A percentile compares a stretch with the other conserved stretches of the same genome.
Conservation (phyloP, 83 land plant species). For the Thuja plicata region DNA sequence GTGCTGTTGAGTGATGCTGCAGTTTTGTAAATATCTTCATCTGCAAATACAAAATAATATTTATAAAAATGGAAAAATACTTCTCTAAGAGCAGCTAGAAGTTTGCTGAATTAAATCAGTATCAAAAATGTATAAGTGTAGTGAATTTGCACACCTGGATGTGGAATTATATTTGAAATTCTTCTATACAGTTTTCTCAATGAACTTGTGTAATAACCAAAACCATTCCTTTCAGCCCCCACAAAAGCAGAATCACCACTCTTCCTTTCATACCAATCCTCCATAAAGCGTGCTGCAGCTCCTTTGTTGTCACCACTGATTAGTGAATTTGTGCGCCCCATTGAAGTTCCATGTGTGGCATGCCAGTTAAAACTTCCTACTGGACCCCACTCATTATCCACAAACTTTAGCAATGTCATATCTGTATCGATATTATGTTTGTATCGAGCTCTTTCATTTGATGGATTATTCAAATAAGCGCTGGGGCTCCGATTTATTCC, state of each 20-base stretch:
- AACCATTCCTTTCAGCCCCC: constrained; percentile 10
- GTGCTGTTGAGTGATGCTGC: constrained; percentile 49
- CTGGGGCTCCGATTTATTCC: constrained; percentile 97
- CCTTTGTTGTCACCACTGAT: constrained; percentile 99
- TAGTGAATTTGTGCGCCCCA: constrained; percentile 91
- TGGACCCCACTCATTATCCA: constrained; percentile 85
- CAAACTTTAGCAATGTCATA: constrained; percentile 93
- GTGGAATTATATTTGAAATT: constrained; percentile 15
- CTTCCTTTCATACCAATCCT: constrained; percentile 70
- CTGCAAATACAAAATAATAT: constrained; percentile 13
- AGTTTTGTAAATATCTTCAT: constrained; percentile 17
- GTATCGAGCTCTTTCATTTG: constrained; percentile 70
- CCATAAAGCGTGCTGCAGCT: constrained; percentile 98
- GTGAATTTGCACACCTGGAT: constrained; percentile 3
- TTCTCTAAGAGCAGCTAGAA: background rate
- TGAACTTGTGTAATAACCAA: background rate
- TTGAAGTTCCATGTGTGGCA: constrained; percentile 98
- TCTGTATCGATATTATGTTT: constrained; percentile 86
- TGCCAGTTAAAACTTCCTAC: constrained; percentile 97
- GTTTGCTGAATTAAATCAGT: background rate
- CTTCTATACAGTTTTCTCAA: constrained; percentile 16
- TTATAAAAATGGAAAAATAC: background rate
- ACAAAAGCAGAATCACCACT: background rate
- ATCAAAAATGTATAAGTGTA: background rate
- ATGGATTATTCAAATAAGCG: constrained; percentile 95